phyloP scores from a whole-genome alignment of 495 filamentous ascomycete species.

The Xylaria cubensis region DNA sequence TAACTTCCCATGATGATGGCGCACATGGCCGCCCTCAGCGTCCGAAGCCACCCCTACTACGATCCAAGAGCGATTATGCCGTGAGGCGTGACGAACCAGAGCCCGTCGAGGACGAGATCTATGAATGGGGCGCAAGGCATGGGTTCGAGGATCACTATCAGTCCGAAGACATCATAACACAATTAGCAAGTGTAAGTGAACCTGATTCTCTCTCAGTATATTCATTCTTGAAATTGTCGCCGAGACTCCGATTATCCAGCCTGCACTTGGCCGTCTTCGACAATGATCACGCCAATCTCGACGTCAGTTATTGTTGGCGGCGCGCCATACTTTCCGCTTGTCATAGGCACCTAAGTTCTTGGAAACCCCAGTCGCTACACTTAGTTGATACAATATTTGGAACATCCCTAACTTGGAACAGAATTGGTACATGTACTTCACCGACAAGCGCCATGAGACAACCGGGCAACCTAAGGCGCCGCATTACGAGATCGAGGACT shows the following conservation, averaged over 20 bases:
- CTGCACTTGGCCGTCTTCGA: not conserved
- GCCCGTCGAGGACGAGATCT: constrained; percentile 45
- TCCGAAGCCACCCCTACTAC: constrained; percentile 64
- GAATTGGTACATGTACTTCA: constrained; percentile 98
- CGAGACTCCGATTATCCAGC: constrained; percentile 14
- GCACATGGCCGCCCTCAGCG: constrained; percentile 36
- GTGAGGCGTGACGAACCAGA: constrained; percentile 53
- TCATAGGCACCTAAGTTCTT: not conserved
- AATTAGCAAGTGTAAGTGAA: constrained; percentile 60
- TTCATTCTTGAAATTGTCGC: constrained; percentile 45
- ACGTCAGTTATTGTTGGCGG: not conserved
- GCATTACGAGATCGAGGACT: constrained; percentile 75
- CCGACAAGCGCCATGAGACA: constrained; percentile 96
- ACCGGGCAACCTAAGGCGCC: constrained; percentile 80
- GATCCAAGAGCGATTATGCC: constrained; percentile 77
- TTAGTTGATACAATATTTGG: not conserved
- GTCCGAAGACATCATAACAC: constrained; percentile 67
- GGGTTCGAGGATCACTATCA: constrained; percentile 75
- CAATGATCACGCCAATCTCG: constrained; percentile 10
- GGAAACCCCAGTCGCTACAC: too few species aligned
- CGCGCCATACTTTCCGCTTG: not conserved
- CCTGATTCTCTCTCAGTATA: constrained; percentile 41
- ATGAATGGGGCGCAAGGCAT: constrained; percentile 64
- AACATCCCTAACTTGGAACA: constrained; percentile 40
- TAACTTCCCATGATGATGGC: constrained; percentile 37